Percentiles rank a stretch among this genome's conserved stretches.
Conservation (phyloP, 1,284 basidiomycete species). For the Trichosporon coremiiforme region DNA sequence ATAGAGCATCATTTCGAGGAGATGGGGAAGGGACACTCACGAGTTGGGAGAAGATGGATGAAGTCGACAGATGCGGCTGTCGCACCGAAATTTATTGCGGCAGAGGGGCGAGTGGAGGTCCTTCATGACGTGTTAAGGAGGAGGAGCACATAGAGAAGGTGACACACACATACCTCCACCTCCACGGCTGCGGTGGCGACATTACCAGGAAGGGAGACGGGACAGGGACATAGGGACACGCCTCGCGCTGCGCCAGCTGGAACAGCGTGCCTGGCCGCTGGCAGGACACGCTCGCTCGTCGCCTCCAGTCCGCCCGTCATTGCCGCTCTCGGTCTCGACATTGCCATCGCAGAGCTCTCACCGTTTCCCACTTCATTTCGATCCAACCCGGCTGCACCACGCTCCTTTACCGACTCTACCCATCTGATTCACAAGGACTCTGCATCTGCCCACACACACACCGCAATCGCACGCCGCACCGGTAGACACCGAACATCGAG, state of each 20-base stretch:
- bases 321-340: background rate
- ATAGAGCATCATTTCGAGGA: conserved; percentile 39
- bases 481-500: background rate
- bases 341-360: background rate
- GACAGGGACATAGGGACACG: background rate
- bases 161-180: conserved; percentile 3
- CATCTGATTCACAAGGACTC: background rate
- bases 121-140: background rate
- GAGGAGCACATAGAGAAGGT: background rate
- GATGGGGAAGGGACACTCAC: conserved; percentile 20
- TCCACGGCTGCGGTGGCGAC: conserved; percentile 4
- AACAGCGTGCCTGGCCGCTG: background rate
- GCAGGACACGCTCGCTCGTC: conserved; percentile 16
- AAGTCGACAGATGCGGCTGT: background rate
- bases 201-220: background rate
- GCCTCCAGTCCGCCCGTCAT: background rate
- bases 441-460: background rate
- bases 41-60: background rate
- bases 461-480: background rate
- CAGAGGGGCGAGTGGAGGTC: background rate
- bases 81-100: conserved; percentile 7
- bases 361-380: background rate
- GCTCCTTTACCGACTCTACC: conserved; percentile 4
- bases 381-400: background rate
- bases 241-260: background rate